Evolutionary conservation across 495 filamentous ascomycete species (phyloP).

Genomic region (Daldinia caldariorum): DNA sequence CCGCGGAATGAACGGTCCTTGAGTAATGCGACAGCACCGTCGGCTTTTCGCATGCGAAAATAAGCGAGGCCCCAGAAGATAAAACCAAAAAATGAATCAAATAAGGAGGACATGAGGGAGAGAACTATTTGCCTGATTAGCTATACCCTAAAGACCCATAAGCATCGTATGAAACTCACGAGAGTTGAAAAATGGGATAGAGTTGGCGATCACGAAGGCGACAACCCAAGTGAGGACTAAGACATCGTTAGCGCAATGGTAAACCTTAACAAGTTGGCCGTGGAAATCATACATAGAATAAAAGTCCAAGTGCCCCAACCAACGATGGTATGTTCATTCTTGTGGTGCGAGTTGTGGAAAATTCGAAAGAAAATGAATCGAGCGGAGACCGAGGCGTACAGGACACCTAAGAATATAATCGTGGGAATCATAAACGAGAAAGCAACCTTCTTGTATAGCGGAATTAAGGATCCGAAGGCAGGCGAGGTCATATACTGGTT

Average conservation of each 20-base stretch:
- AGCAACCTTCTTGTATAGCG: slow-evolving; percentile 78
- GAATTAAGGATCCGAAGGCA: slow-evolving; percentile 81
- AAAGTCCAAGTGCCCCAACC: slow-evolving; percentile 81
- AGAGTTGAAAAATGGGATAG: slow-evolving; percentile 90
- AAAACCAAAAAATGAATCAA: slow-evolving; percentile 93
- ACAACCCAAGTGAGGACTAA: slow-evolving; percentile 73
- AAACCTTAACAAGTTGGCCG: not conserved
- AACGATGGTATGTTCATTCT: slow-evolving; percentile 78
- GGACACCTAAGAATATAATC: slow-evolving; percentile 85
- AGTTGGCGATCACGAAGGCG: slow-evolving; percentile 86
- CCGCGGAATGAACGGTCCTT: slow-evolving; percentile 68
- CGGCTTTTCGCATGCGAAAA: slow-evolving; percentile 78
- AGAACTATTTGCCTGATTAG: slow-evolving; percentile 60
- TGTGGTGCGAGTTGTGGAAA: slow-evolving; percentile 79
- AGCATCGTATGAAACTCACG: slow-evolving; percentile 45
- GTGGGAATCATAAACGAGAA: slow-evolving; percentile 96
- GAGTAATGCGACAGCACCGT: slow-evolving; percentile 70
- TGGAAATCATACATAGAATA: slow-evolving; percentile 63
- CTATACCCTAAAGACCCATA: not conserved
- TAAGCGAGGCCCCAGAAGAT: slow-evolving; percentile 95
- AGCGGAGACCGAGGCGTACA: slow-evolving; percentile 87
- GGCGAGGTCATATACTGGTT: slow-evolving; percentile 84
- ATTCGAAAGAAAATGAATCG: slow-evolving; percentile 89
- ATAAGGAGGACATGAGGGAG: slow-evolving; percentile 87
- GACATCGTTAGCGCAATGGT: slow-evolving; percentile 29